These are phyloP conservation scores for Phialocephala subalpina DNA, from an alignment of 2,329 filamentous ascomycete genomes.

Conservation along the genomic window DNA sequence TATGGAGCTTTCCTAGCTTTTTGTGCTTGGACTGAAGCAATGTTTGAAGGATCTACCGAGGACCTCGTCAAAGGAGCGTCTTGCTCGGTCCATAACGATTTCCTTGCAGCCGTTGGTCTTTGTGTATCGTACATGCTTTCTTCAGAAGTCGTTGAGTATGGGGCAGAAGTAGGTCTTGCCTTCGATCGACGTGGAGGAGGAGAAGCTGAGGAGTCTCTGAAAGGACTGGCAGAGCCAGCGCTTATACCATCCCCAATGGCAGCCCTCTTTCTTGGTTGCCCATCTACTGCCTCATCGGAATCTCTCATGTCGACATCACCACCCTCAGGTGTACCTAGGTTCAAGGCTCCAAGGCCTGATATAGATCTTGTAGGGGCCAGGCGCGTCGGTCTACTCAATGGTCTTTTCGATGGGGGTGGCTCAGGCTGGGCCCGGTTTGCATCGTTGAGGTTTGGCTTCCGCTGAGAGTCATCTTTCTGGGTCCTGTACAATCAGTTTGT, in stretches of 20 bases:
- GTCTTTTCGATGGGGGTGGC: conserved; percentile 22
- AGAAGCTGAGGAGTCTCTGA: conserved; percentile 33
- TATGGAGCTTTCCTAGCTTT: conserved; percentile 32
- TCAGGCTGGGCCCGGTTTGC: conserved; percentile 22
- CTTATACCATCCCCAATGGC: conserved; percentile 41
- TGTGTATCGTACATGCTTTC: conserved; percentile 24
- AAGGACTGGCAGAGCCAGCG: conserved; percentile 36
- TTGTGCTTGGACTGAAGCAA: conserved; percentile 37
- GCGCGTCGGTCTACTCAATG: background rate
- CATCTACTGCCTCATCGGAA: conserved; percentile 31
- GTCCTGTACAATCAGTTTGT: conserved; percentile 22
- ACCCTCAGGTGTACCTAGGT: conserved; percentile 29
- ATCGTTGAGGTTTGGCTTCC: conserved; percentile 30
- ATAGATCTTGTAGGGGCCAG: conserved; percentile 23
- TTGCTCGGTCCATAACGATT: conserved; percentile 40
- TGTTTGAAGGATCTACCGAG: conserved; percentile 39
- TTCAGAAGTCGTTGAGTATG: conserved; percentile 24
- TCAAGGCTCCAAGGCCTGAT: conserved; percentile 32
- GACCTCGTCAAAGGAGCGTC: conserved; percentile 31
- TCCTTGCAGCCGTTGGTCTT: conserved; percentile 31
- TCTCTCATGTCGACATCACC: conserved; percentile 33
- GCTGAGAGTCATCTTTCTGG: conserved; percentile 30
- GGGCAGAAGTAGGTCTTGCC: conserved; percentile 33
- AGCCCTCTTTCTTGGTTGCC: conserved; percentile 36
- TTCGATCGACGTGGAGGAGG: conserved; percentile 37